Base-by-base conservation (phyloP, 257 asterid genomes). In the Dorcoceras hygrometricum region DNA sequence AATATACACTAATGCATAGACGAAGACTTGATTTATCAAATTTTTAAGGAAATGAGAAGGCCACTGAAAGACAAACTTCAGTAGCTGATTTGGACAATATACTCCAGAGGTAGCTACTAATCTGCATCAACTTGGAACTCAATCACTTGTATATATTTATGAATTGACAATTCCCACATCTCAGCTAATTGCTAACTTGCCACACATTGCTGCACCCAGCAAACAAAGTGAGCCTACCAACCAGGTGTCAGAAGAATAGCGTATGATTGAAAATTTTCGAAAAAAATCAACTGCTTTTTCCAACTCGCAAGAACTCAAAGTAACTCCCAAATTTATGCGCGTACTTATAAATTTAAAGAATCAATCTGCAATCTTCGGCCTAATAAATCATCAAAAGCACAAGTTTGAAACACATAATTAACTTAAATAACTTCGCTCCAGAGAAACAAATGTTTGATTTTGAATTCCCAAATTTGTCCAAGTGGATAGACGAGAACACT, bases 281-380 rank as follows among this genome's bases (percentile, higher is more conserved):
- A 0, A 43, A 12, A 12, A 43, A 43, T 14, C 19, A 43, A 43
- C 19, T 19, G n/a, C 19, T 43, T 43, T 14, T 43, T 19, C 51
- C 43, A 53, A 18, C 57, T 50, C 26, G 11, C 19, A 26, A 7
- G 46, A 32, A 18, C 16, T 23, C 7, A 60, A n/a, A 53, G 24
- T 6, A 57, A 36, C 7, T 8, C 23, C 6, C 19, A 48, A n/a
- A 6, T 59, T 25, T 26, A 73, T 61, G 34, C 64, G 55, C 19
- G 72, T 22, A 32, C 32, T 54, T 25, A 28, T 57, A 22, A 66
- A 65, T 9, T 57, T 4, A 46, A 57, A 16, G 57, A 48, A 34
- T 57, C 51, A 55, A 39, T 55, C 54, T 34, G 29, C 59, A 54
- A 25, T 29, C 48, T 2, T 39, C 60, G 31, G 18, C 22, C 28